Conservation (phyloP, 805 yeast species). For the Teunomyces cretensis region DNA sequence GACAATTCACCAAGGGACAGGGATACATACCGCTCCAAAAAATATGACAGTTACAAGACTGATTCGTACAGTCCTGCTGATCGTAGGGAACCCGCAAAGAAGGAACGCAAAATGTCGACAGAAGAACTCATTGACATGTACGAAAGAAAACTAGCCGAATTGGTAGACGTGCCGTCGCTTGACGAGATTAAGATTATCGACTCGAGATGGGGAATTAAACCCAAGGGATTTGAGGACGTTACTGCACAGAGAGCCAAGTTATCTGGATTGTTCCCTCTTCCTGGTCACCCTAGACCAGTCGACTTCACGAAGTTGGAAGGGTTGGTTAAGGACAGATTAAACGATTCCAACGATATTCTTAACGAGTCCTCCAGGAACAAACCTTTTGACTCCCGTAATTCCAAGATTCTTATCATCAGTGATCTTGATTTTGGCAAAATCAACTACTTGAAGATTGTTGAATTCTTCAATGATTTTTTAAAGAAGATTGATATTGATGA, state of each 20-base stretch:
- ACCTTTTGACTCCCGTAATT: constrained; percentile 36
- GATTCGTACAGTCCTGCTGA: background rate
- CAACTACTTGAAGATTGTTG: constrained; percentile 40
- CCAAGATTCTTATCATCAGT: constrained; percentile 31
- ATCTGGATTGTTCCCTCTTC: constrained; percentile 74
- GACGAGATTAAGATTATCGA: constrained; percentile 49
- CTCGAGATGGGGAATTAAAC: constrained; percentile 70
- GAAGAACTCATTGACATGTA: constrained; percentile 22
- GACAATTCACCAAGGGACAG: background rate
- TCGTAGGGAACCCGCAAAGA: background rate
- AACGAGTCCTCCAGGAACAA: constrained; percentile 36
- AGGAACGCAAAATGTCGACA: constrained; percentile 7
- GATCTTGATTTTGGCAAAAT: constrained; percentile 32
- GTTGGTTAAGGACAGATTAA: constrained; percentile 32
- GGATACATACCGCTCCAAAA: constrained; percentile 1
- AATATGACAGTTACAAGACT: background rate
- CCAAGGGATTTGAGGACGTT: constrained; percentile 71
- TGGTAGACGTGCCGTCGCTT: constrained; percentile 45
- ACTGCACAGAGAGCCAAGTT: constrained; percentile 76
- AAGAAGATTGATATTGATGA: constrained; percentile 44
- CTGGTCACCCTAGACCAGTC: constrained; percentile 58
- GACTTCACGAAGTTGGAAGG: constrained; percentile 42
- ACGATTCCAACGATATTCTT: constrained; percentile 29
- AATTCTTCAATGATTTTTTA: constrained; percentile 46
- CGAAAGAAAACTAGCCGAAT: constrained; percentile 27